Base-by-base conservation (phyloP, 768 basidiomycete genomes). In the Suillus luteus region DNA sequence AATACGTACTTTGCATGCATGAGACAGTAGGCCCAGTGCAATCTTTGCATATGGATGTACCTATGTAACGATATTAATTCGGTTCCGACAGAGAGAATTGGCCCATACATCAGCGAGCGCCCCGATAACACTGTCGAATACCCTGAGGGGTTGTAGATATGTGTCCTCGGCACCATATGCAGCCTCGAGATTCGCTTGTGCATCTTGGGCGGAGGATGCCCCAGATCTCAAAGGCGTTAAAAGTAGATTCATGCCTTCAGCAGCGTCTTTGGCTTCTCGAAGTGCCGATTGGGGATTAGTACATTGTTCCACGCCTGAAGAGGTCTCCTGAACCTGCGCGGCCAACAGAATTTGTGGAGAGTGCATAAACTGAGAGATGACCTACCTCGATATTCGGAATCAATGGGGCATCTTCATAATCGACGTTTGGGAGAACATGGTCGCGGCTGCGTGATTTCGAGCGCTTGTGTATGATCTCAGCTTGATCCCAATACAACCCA, bases 41-140 rank as follows among this genome's bases (percentile, higher is more conserved):
- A 63, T 60, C 37, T 58, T 58, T 10, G 62, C 62, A 11, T 63
- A 63, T 5, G 62, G 62, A 38, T 63, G 62, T 12, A 63, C 35
- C 62, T 63, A 9, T 1, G 11, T 3, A n/a, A 12, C 22, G 5
- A 6, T 0, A 60, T 27, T 31, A 33, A 22, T 35, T 17, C n/a
- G 1, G 22, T 14, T 61, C 60, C 33, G 22, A 52, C 6, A 7
- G 1, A 4, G 3, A 55, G 27, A 1, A 5, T 27, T 44, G 15
- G 22, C 1, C 2, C 33, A 33, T 37, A 61, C 49, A 4, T 40
- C 51, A 1, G 49, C 19, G 22, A 61, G 3, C 2, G 19, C 17
- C 7, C 27, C 41, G 33, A 48, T 31, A 5, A 55, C 17, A 10
- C 5, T 15, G 35, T 55, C 41, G 9, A 61, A 61, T 35, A 61